Evolutionary conservation across 768 basidiomycete species (phyloP).

Genomic region (Collybiopsis luxurians): DNA sequence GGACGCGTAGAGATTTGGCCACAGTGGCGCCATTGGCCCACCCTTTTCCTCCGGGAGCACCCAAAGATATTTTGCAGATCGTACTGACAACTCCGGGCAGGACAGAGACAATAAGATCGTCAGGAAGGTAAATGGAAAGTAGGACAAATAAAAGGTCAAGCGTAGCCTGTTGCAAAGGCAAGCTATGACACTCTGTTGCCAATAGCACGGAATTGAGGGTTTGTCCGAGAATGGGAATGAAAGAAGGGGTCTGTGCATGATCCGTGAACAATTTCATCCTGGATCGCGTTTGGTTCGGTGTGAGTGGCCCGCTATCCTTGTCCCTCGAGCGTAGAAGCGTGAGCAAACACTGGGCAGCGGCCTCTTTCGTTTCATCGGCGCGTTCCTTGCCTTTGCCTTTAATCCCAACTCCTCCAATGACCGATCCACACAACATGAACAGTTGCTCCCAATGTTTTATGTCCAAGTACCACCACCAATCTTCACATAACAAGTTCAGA

Average conservation of each 20-base stretch:
- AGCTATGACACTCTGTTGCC: slow-evolving; percentile 52
- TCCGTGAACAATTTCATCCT: slow-evolving; percentile 37
- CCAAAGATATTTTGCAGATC: slow-evolving; percentile 71
- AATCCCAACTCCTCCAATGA: slow-evolving; percentile 61
- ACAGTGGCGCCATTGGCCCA: slow-evolving; percentile 77
- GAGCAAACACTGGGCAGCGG: slow-evolving; percentile 66
- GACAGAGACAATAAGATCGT: slow-evolving; percentile 55
- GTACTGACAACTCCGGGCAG: slow-evolving; percentile 82
- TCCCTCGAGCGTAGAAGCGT: slow-evolving; percentile 57
- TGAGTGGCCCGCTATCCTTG: slow-evolving; percentile 32
- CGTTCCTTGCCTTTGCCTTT: slow-evolving; percentile 68
- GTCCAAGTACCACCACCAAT: slow-evolving; percentile 89
- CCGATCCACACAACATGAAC: slow-evolving; percentile 70
- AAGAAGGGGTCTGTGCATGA: slow-evolving; percentile 43
- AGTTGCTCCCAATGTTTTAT: slow-evolving; percentile 78
- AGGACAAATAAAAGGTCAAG: slow-evolving; percentile 57
- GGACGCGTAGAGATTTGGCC: slow-evolving; percentile 51
- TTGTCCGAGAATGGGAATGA: slow-evolving; percentile 80
- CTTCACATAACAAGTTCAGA: slow-evolving; percentile 55
- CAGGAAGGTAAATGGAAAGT: slow-evolving; percentile 56
- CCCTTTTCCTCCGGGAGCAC: slow-evolving; percentile 47
- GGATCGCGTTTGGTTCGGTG: slow-evolving; percentile 21
- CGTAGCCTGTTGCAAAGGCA: slow-evolving; percentile 61
- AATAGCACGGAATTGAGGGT: slow-evolving; percentile 73
- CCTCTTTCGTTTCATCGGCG: slow-evolving; percentile 80